These are phyloP conservation scores for Durio zibethinus DNA, from an alignment of 345 rosid species.

Conservation along the genomic window DNA sequence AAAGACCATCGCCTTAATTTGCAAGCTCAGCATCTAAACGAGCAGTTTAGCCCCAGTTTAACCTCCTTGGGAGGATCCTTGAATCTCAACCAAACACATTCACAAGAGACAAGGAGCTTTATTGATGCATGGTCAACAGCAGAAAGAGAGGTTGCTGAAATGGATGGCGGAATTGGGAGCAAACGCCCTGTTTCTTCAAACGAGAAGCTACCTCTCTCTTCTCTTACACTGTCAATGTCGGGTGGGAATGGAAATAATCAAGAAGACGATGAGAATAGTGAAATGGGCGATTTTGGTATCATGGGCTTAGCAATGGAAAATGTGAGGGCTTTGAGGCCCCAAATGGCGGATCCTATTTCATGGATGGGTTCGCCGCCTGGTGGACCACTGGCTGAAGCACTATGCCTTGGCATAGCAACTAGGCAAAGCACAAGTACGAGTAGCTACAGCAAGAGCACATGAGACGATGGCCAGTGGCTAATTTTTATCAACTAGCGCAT, in stretches of 20 bases:
- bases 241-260: slow-evolving; percentile 33
- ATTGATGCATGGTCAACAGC: slow-evolving; percentile 49
- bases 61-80: slow-evolving; percentile 30
- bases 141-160: slow-evolving; percentile 9
- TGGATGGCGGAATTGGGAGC: slow-evolving; percentile 29
- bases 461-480: neutral
- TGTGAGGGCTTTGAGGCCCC: slow-evolving; percentile 8
- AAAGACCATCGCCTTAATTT: slow-evolving; percentile 26
- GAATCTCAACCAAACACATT: slow-evolving; percentile 32
- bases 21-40: slow-evolving; percentile 30
- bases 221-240: slow-evolving; percentile 62
- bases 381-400: slow-evolving; percentile 51
- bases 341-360: slow-evolving; percentile 30
- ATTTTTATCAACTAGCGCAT: neutral
- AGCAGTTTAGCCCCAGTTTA: slow-evolving; percentile 35
- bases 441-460: slow-evolving; percentile 15
- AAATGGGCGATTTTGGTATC: slow-evolving; percentile 24
- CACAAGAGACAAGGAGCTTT: slow-evolving; percentile 63
- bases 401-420: slow-evolving; percentile 39
- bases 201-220: slow-evolving; percentile 35
- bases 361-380: slow-evolving; percentile 41
- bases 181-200: slow-evolving; percentile 24
- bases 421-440: slow-evolving; percentile 22
- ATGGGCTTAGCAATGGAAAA: slow-evolving; percentile 3
- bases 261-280: slow-evolving; percentile 29